Conservation (phyloP, 257 asterid species). For the Solanum bulbocastanum region DNA sequence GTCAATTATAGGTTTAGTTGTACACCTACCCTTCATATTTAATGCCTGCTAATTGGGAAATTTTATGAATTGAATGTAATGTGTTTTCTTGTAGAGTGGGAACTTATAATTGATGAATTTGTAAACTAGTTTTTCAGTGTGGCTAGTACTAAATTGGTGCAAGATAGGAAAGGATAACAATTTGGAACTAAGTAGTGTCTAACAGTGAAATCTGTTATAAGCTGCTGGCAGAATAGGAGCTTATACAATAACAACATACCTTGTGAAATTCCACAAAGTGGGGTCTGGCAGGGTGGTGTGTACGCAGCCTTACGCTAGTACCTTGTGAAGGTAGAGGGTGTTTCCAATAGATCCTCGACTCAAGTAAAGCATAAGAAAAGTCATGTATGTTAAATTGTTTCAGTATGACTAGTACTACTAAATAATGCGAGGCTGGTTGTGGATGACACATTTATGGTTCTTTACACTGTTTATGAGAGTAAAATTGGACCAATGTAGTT, state of each 20-base stretch:
- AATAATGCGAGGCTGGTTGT: background rate
- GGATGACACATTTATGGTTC: background rate
- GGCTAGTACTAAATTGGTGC: background rate
- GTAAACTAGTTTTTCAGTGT: background rate
- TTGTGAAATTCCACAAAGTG: fast-evolving
- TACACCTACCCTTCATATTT: background rate
- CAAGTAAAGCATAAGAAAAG: background rate
- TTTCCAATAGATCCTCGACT: background rate
- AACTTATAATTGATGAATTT: background rate
- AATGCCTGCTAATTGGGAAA: background rate
- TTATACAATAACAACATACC: background rate
- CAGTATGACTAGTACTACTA: background rate
- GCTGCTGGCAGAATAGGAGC: background rate
- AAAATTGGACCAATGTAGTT: background rate
- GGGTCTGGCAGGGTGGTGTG: too few relatives aligned
- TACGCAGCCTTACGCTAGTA: too few relatives aligned
- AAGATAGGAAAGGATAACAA: background rate
- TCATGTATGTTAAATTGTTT: background rate
- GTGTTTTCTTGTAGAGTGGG: background rate
- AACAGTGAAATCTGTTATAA: background rate
- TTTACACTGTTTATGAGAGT: background rate
- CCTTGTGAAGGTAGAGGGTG: background rate
- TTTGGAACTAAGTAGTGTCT: background rate
- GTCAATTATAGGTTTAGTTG: background rate
- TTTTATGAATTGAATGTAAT: background rate